These are phyloP conservation scores for Lobosporangium transversale DNA, from an alignment of 192 early-diverging fungal genomes.

Conservation along the genomic window DNA sequence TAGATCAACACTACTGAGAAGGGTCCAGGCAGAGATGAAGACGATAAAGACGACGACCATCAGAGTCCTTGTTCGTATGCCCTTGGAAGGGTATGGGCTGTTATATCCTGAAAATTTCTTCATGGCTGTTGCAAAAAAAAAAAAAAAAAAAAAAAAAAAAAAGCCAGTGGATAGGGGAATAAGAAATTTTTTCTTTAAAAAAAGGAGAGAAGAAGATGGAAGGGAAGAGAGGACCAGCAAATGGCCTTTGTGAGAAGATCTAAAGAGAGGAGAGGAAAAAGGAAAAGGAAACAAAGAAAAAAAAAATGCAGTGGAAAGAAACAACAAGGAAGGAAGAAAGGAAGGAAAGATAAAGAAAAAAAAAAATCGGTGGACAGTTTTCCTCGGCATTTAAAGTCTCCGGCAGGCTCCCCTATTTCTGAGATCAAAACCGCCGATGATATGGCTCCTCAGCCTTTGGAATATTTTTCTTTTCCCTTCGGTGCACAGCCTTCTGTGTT, in stretches of 20 bases:
- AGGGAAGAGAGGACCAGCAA: neutral
- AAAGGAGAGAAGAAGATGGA: neutral
- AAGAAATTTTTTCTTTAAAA: neutral
- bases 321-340: too few species aligned
- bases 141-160: neutral
- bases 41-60: slow-evolving; percentile 15
- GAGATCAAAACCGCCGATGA: too few species aligned
- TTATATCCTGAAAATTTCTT: neutral
- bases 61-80: neutral
- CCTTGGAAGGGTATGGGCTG: neutral
- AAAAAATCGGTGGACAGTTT: neutral
- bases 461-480: too few species aligned
- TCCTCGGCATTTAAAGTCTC: neutral
- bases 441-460: neutral
- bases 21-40: slow-evolving; percentile 21
- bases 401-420: neutral
- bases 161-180: neutral
- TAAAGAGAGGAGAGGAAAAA: neutral
- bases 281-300: neutral
- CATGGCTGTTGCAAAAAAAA: neutral
- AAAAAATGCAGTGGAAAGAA: neutral
- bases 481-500: too few species aligned
- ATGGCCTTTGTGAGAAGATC: neutral
- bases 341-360: too few species aligned
- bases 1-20: slow-evolving; percentile 16